Base-by-base conservation (phyloP, 257 asterid species). In the Capsicum baccatum region DNA sequence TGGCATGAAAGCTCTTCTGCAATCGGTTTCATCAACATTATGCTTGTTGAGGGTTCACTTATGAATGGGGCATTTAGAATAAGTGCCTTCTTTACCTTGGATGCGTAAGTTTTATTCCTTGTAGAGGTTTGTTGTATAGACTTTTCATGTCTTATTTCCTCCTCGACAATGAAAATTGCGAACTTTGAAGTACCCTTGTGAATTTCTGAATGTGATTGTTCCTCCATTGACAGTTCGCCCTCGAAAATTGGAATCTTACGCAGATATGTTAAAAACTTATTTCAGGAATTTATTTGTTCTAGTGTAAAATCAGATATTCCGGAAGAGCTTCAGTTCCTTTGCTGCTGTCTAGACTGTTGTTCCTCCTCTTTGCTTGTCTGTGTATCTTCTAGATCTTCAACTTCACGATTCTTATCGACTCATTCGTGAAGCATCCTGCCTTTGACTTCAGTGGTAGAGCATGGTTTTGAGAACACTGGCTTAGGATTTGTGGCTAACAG, bases 341-440 rank as follows among this genome's bases (percentile, higher is more conserved):
- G 26, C 81, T 14, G 2, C 48, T 4, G 63, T 26, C 16, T 26
- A 26, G 48, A 9, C 26, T 52, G 54, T 54, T 76, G 15, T 76
- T 35, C 63, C 21, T 76, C 9, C 10, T 33, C 81, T 76, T 52
- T 52, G 33, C 79, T 8, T 0, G 2, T 26, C 81, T 1, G 44
- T 74, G 62, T 74, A 52, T 50, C 81, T 6, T 52, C 42, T 50
- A 21, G 62, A 76, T 76, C 50, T 76, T 76, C 33, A 13, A 52
- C 48, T 5, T 39, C 70, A 11, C 21, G 19, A 19, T 74, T 74
- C 21, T 48, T 74, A 6, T 50, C 9, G 8, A 74, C 44, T 50
- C 47, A 42, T 74, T 74, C 44, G 5, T 39, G 60, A 44, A 50
- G 47, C 13, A 74, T 74, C 44, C 12, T 74, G 62, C 80, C 21